Evolutionary conservation across 108 stramenopile genomes (phyloP), one percentile per base, ranked within the genome.

Genomic region (Nitzschia putrida): DNA sequence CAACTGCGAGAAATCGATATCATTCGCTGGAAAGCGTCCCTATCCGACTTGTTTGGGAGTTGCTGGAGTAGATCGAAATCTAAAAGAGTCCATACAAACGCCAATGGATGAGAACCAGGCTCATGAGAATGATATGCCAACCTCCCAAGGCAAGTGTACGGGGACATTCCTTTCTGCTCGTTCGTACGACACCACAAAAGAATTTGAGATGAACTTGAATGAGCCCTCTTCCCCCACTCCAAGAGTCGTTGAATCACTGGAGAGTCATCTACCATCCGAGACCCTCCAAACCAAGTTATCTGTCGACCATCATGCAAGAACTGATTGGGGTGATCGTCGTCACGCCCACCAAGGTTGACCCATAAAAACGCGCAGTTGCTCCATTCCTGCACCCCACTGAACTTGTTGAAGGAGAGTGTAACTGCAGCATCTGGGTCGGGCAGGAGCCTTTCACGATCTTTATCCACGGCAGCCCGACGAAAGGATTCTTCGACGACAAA

Each of bases 251-350:
- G 80, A 78, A 93, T 85, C 8, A 83, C 68, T 9, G 75, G 75
- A 10, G 86, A 80, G 3, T 84, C 83, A 21, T 86, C 85, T 18
- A 81, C 63, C 92, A 91, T 91, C 11, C 76, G 55, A 37, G 74
- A 76, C 18, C 92, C 92, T 14, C 92, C 92, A 69, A 76, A 93
- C 92, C 92, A 93, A 11, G 85, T 85, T 13, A 93, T 76, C 39
- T 76, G 64, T 13, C 66, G 39, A 0, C 80, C 87, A 16, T 73
- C 61, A 9, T 83, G 71, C 8, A 78, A 44, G 65, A 93, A 93
- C 9, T 88, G 87, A 76, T 91, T 91, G 10, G 52, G 57, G 34
- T 79, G 66, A 25, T 59, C 52, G 18, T 58, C 47, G 38, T 76
- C 64, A 29, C 45, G 59, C 45, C 77, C 64, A 2, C 71, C 78